Evolutionary conservation across 768 basidiomycete species (phyloP).

Genomic region (Crassisporium funariophilum): DNA sequence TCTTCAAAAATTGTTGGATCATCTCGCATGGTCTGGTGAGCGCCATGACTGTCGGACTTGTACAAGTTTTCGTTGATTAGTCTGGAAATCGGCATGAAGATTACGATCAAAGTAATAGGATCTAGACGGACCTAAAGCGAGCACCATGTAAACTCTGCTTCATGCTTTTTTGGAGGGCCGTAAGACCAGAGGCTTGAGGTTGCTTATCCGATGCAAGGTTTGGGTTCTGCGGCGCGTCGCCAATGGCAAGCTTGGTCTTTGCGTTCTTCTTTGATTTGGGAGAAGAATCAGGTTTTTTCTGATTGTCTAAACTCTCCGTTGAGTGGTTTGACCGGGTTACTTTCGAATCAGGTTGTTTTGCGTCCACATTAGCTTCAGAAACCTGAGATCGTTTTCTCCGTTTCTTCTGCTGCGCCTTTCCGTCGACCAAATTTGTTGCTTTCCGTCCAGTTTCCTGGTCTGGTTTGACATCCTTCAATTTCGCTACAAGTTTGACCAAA

Average conservation of each 20-base stretch:
- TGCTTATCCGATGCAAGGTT: conserved; percentile 17
- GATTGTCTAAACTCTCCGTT: conserved; percentile 7
- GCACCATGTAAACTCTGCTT: conserved; percentile 82
- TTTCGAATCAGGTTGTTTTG: too few relatives aligned
- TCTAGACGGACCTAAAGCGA: conserved; percentile 68
- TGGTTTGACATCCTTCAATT: conserved; percentile 34
- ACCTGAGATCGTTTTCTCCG: background rate
- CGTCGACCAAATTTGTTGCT: conserved; percentile 10
- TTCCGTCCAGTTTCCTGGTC: conserved; percentile 20
- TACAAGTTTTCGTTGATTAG: conserved; percentile 93
- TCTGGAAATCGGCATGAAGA: conserved; percentile 37
- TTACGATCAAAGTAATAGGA: background rate
- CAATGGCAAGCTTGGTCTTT: conserved; percentile 9
- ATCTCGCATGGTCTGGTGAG: conserved; percentile 79
- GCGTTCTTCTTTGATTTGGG: conserved; percentile 13
- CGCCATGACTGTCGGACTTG: conserved; percentile 77
- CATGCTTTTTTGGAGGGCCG: conserved; percentile 75
- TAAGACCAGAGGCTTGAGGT: conserved; percentile 42
- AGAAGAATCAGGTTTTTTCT: background rate
- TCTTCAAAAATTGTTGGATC: conserved; percentile 84
- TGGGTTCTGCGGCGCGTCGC: conserved; percentile 15
- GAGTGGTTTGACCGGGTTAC: too few relatives aligned
- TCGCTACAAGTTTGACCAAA: conserved; percentile 62
- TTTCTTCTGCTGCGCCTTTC: conserved; percentile 9
- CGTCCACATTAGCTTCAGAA: conserved; percentile 21